Evolutionary conservation across 208 protist genomes (phyloP), one percentile per base, ranked within the genome.

Genomic region (Trypanosomatidae sp.): DNA sequence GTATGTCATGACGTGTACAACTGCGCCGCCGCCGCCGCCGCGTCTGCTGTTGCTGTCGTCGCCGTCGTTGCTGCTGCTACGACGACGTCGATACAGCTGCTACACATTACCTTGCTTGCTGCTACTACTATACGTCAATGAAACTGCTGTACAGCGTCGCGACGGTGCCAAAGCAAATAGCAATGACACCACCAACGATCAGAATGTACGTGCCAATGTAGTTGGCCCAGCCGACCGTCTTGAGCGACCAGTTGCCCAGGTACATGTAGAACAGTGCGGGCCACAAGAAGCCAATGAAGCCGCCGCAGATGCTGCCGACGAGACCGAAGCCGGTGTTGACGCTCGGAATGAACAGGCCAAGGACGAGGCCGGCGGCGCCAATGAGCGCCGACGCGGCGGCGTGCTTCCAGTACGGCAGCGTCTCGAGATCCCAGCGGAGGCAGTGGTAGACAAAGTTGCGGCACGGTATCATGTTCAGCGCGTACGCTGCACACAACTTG

Each of bases 261-360:
- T 80, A 80, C 62, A 89, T 63, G 45, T 54, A 76, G 24, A 87
- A 84, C 10, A 69, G 30, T 20, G 75, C 67, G 4, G 81, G 81
- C 37, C 79, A 78, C 4, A 85, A 52, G 57, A 88, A 91, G 26
- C 54, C 61, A 2, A 87, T 55, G 52, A 75, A 77, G 1, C 77
- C 73, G 13, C 77, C 80, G 47, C 58, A 79, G 13, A 91, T 42
- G 4, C 64, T 69, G 42, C 86, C 86, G 22, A 83, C 56, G 8
- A 87, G 33, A 2, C 60, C 64, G 27, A 88, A 81, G 1, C 76
- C 71, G 13, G 84, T 32, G 43, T 70, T 79, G 33, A 91, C 64
- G 47, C 62, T 69, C 10, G 76, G 72, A 35, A 87, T 66, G 46
- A 87, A 75, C n/a, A 88, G 59, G n/a, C 71, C 79, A 3, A 51